Evolutionary conservation across 805 yeast species (phyloP).

Genomic region (Saccharomyces eubayanus): DNA sequence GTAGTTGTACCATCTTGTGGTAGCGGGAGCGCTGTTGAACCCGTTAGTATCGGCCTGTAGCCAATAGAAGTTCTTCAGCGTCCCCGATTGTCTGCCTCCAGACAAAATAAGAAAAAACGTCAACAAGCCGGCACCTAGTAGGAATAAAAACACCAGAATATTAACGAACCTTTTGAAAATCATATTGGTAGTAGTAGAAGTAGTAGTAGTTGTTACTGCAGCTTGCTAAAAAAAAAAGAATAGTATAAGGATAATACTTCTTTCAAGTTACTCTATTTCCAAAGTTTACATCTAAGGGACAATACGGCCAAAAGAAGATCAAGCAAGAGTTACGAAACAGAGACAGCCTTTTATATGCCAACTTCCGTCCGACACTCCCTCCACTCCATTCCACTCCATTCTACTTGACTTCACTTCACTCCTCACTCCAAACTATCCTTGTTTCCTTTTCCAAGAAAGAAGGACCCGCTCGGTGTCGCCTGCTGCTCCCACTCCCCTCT

Average conservation of each 20-base stretch:
- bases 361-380: not conserved
- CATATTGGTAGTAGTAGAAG: conserved; percentile 7
- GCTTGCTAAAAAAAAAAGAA: not conserved
- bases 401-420: too few relatives aligned
- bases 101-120: conserved; percentile 58
- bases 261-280: not conserved
- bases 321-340: not conserved
- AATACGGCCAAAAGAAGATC: not conserved
- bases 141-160: conserved; percentile 29
- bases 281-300: not conserved
- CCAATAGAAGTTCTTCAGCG: conserved; percentile 69
- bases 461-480: not conserved
- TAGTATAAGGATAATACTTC: not conserved
- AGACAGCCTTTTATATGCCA: not conserved
- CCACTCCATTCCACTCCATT: too few relatives aligned
- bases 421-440: not conserved
- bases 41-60: conserved; percentile 61
- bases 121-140: conserved; percentile 42
- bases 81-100: conserved; percentile 48
- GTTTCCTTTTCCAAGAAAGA: not conserved
- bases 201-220: not conserved
- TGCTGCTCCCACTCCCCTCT: not conserved
- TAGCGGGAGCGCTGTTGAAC: conserved; percentile 35
- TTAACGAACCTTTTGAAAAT: conserved; percentile 25
- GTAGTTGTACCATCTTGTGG: conserved; percentile 78